Conservation (phyloP, 352 stramenopile genomes). For the Thalassiosira mediterranea region DNA sequence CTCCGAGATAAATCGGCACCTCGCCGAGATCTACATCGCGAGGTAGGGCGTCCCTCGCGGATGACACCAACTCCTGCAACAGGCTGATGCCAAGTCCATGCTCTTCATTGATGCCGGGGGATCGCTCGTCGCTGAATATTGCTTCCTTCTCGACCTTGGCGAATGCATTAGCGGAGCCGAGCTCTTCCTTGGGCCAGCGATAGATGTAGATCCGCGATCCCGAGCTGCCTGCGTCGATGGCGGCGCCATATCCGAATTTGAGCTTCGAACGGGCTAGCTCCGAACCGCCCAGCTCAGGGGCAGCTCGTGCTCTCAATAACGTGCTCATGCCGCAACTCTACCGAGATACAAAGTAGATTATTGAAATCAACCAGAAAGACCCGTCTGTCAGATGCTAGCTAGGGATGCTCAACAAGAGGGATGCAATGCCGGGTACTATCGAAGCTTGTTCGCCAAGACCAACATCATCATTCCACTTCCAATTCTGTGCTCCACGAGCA, state of each 20-base stretch:
- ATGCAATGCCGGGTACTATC: too few species aligned
- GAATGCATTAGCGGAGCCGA: neutral
- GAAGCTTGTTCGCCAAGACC: too few species aligned
- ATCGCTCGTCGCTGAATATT: constrained; percentile 16
- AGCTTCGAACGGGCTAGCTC: too few species aligned
- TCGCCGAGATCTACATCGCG: neutral
- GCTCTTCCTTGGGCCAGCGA: constrained; percentile 40
- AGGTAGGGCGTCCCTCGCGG: constrained; percentile 10
- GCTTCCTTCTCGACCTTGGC: constrained; percentile 29
- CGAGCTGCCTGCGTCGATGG: constrained; percentile 84
- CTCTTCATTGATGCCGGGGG: constrained; percentile 28
- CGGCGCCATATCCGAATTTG: constrained; percentile 26
- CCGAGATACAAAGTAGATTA: too few species aligned
- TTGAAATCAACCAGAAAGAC: too few species aligned
- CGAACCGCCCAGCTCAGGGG: too few species aligned
- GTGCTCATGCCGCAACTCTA: too few species aligned
- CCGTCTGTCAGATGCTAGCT: too few species aligned
- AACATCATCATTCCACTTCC: too few species aligned
- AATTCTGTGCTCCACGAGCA: too few species aligned
- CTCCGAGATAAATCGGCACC: constrained; percentile 86
- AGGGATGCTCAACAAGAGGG: too few species aligned
- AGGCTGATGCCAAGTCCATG: constrained; percentile 1
- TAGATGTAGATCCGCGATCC: constrained; percentile 86
- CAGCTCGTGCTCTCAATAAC: too few species aligned
- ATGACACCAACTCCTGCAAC: constrained; percentile 11